Evolutionary conservation across 1,284 basidiomycete species (phyloP).

Genomic region (Trichosporon inkin): DNA sequence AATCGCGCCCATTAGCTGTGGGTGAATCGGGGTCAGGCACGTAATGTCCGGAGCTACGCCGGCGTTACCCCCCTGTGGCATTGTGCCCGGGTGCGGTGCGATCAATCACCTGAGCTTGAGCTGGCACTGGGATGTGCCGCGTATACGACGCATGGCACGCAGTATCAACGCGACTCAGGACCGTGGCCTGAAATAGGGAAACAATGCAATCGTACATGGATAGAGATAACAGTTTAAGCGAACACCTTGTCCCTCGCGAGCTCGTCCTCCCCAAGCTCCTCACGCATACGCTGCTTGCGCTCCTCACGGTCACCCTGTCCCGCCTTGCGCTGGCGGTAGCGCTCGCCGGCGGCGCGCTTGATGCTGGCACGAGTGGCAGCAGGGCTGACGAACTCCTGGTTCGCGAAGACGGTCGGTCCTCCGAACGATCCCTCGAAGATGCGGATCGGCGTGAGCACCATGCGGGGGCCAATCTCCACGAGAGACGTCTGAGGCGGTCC

Average conservation of each 20-base stretch:
- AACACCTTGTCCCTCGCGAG: conserved; percentile 85
- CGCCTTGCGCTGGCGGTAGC: conserved; percentile 74
- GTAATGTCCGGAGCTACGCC: conserved; percentile 5
- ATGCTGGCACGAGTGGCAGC: conserved; percentile 70
- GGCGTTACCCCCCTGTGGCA: conserved; percentile 1
- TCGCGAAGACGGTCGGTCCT: conserved; percentile 93
- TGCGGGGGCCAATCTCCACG: conserved; percentile 93
- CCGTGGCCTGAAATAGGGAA: not conserved
- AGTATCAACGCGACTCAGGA: too few relatives aligned
- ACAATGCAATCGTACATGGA: conserved; percentile 7
- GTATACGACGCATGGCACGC: too few relatives aligned
- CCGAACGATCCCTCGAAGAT: conserved; percentile 97
- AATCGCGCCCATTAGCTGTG: not conserved
- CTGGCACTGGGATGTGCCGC: too few relatives aligned
- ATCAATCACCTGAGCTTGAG: too few relatives aligned
- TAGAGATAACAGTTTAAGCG: conserved; percentile 52
- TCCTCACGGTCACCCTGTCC: conserved; percentile 64
- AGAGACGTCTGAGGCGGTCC: conserved; percentile 60
- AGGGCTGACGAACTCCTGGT: conserved; percentile 91
- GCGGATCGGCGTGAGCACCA: conserved; percentile 94
- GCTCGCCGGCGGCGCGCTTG: conserved; percentile 69
- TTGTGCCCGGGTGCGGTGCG: not conserved
- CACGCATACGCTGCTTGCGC: conserved; percentile 63
- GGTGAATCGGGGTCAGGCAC: not conserved
- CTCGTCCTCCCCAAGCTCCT: conserved; percentile 66